Percentiles rank a stretch among this genome's conserved stretches.
Evolutionary conservation across 305 asterid genomes (phyloP).

Genomic region (Rubia tinctorum): DNA sequence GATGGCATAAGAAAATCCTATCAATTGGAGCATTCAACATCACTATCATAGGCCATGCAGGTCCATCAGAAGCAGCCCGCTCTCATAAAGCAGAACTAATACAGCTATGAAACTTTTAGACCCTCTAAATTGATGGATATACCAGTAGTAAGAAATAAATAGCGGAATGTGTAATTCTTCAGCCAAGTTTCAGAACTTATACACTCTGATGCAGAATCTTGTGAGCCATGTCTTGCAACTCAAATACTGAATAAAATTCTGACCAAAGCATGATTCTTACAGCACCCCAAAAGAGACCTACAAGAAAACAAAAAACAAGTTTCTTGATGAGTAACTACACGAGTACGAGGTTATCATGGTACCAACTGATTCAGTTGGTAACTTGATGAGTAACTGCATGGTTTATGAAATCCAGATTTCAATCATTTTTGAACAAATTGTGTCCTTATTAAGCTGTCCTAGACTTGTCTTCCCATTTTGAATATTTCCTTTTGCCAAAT

Average conservation of each 20-base stretch:
- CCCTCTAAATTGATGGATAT: not conserved
- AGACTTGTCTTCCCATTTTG: not conserved
- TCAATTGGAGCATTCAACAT: no score
- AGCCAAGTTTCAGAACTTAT: not conserved
- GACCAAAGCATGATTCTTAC: not conserved
- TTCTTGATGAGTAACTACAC: not conserved
- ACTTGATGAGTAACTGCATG: not conserved
- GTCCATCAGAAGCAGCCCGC: not conserved
- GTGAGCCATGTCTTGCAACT: not conserved
- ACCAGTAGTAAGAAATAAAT: not conserved
- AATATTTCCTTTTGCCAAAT: not conserved
- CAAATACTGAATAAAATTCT: not conserved
- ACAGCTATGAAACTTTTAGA: not conserved
- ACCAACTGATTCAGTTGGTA: not conserved
- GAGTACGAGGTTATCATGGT: not conserved
- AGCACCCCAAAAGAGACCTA: slow-evolving; percentile 1
- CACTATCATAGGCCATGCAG: not conserved
- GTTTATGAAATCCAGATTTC: not conserved
- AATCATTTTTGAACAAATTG: not conserved
- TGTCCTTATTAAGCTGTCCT: not conserved
- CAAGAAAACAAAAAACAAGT: not conserved
- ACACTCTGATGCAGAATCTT: not conserved
- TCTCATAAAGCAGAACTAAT: not conserved
- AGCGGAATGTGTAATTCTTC: not conserved
- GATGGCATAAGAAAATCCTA: no score